These are phyloP conservation scores for Saccharomycopsis oosterbeekiorum DNA, from an alignment of 805 yeast genomes.

Conservation along the genomic window DNA sequence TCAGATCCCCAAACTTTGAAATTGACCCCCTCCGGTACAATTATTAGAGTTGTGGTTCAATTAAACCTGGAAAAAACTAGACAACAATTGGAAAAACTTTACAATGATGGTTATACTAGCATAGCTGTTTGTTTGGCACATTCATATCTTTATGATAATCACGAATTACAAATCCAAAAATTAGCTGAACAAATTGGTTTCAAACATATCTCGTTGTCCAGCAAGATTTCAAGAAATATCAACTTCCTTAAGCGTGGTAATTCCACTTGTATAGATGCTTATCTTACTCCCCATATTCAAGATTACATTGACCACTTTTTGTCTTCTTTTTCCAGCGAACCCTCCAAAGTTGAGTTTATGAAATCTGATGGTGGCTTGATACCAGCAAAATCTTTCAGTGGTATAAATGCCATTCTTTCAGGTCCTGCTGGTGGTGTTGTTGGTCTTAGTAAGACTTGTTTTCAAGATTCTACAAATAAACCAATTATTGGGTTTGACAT, in stretches of 20 bases:
- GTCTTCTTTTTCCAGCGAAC: slow-evolving; percentile 21
- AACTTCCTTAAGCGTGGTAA: slow-evolving; percentile 33
- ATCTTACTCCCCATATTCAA: slow-evolving; percentile 35
- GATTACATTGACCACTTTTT: slow-evolving; percentile 31
- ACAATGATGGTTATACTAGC: slow-evolving; percentile 24
- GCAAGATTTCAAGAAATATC: slow-evolving; percentile 30
- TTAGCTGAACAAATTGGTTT: slow-evolving; percentile 29
- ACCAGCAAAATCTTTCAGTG: slow-evolving; percentile 42
- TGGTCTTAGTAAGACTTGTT: slow-evolving; percentile 46
- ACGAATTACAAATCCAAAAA: slow-evolving; percentile 28
- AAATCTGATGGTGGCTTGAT: slow-evolving; percentile 51
- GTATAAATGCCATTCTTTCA: slow-evolving; percentile 42
- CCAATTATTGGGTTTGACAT: slow-evolving; percentile 23
- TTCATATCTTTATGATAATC: slow-evolving; percentile 30
- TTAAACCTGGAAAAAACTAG: slow-evolving; percentile 23
- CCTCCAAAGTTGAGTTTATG: slow-evolving; percentile 38
- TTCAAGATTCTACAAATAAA: slow-evolving; percentile 16
- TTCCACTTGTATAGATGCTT: slow-evolving; percentile 34
- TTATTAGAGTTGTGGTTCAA: slow-evolving; percentile 17
- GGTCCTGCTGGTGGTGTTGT: slow-evolving; percentile 61
- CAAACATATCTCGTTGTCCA: slow-evolving; percentile 26
- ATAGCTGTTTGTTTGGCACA: slow-evolving; percentile 29
- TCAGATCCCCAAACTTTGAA: neutral
- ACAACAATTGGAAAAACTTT: slow-evolving; percentile 21
- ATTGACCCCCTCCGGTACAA: neutral